Percentiles rank a stretch among this genome's conserved stretches.
Evolutionary conservation across 441 rosid genomes (phyloP).

Genomic region (Erysimum cheiri): DNA sequence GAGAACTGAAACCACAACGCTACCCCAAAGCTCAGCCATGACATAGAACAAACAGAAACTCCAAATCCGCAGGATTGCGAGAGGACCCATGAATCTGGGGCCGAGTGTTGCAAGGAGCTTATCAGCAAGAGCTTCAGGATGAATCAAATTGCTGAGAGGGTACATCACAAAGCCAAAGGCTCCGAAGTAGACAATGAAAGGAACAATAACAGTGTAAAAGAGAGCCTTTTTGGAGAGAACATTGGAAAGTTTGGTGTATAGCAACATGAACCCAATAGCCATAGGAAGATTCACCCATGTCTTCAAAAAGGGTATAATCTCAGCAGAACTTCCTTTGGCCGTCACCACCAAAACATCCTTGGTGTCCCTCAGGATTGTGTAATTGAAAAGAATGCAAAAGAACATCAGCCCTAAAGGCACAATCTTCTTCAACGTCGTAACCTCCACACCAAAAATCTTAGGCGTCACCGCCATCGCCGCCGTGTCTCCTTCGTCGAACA

Average conservation of each 20-base stretch:
- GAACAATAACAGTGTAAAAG: constrained; percentile 86
- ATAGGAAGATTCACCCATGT: constrained; percentile 99
- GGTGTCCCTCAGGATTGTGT: constrained; percentile 94
- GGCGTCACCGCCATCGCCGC: constrained; percentile 41
- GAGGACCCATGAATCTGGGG: constrained; percentile 95
- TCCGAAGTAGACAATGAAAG: constrained; percentile 94
- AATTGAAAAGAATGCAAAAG: constrained; percentile 93
- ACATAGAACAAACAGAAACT: constrained; percentile 96
- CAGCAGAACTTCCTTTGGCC: constrained; percentile 94
- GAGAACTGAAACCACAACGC: constrained; percentile 92
- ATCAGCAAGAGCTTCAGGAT: constrained; percentile 87
- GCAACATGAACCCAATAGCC: constrained; percentile 96
- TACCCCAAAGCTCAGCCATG: constrained; percentile 99
- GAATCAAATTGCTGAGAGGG: constrained; percentile 81
- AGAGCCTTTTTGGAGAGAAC: constrained; percentile 84
- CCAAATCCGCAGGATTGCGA: constrained; percentile 97
- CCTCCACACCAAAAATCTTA: constrained; percentile 78
- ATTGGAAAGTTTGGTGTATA: constrained; percentile 77
- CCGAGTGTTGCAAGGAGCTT: constrained; percentile 79
- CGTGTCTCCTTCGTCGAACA: constrained; percentile 49
- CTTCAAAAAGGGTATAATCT: constrained; percentile 93
- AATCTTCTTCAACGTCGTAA: constrained; percentile 81
- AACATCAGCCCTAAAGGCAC: constrained; percentile 94
- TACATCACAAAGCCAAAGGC: constrained; percentile 94
- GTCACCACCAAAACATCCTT: constrained; percentile 98